Conservation (phyloP, 2,329 filamentous ascomycete species). For the Fonsecaea pugnacius region DNA sequence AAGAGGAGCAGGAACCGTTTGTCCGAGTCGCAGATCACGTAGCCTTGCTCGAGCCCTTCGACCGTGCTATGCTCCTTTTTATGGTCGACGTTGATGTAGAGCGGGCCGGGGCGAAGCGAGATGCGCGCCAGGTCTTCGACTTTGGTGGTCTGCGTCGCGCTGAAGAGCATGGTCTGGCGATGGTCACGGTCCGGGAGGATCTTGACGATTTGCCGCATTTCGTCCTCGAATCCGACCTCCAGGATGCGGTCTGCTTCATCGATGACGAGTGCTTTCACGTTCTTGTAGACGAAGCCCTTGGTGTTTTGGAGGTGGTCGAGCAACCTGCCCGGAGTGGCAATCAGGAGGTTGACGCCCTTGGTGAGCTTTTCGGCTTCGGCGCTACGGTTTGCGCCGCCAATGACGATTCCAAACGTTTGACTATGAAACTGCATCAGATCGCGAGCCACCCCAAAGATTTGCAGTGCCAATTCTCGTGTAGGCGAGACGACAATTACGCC, state of each 20-base stretch:
- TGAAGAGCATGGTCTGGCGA: conserved; percentile 97
- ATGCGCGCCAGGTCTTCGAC: conserved; percentile 96
- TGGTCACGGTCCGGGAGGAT: conserved; percentile 79
- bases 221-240: conserved; percentile 95
- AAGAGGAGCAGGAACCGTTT: conserved; percentile 93
- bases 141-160: conserved; percentile 96
- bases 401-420: conserved; percentile 94
- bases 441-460: conserved; percentile 92
- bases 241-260: conserved; percentile 97
- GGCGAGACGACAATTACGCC: conserved; percentile 92
- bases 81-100: conserved; percentile 97
- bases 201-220: conserved; percentile 96
- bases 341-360: conserved; percentile 92
- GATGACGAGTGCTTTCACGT: conserved; percentile 87
- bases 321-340: conserved; percentile 89
- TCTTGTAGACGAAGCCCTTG: conserved; percentile 86
- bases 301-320: conserved; percentile 95
- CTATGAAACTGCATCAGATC: conserved; percentile 93
- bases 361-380: conserved; percentile 92
- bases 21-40: conserved; percentile 90
- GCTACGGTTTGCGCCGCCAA: conserved; percentile 87
- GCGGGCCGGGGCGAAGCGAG: conserved; percentile 83
- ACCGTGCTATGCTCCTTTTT: conserved; percentile 88
- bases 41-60: conserved; percentile 92
- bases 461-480: conserved; percentile 88